Base-by-base conservation (phyloP, 768 basidiomycete species). In the Kwoniella newhampshirensis region DNA sequence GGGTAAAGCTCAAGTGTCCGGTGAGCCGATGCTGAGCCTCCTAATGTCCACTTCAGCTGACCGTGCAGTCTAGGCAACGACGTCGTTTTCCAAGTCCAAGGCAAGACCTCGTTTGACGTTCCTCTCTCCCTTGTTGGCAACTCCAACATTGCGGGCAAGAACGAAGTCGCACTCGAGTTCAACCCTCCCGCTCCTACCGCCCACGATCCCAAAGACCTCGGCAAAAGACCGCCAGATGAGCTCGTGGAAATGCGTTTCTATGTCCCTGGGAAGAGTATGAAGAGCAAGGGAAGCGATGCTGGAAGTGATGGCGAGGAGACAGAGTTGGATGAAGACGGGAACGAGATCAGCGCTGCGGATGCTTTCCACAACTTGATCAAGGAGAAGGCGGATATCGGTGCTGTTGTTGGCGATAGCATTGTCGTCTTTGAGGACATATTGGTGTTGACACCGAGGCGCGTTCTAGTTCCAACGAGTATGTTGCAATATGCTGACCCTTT, bases 121-220 rank as follows among this genome's bases (percentile, higher is more conserved):
- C 92, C 96, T 4, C 80, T 98, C 30, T 79, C 81, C 30, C 79
- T 86, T 60, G 91, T 98, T 44, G 88, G 89, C 65, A 99, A 99
- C 77, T 96, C 96, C 43, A 97, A 97, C 78, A 97, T 98, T 67
- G 91, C 91, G 12, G 91, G 91, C 20, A 89, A 90, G 60, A 93
- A 91, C 9, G 96, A 99, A 75, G 96, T 99, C n/a, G 91, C 96
- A 0, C 84, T 99, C n/a, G 96, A 99, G 74, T 96, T 98, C 72
- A 62, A 66, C 54, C 68, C 77, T 40, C 32, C 70, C 28, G 37
- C 57, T 15, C 51, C 64, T 17, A 50, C 45, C 45, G 44, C 12
- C 5, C 48, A 49, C 27, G 57, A 61, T 43, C 45, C 59, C 32
- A 71, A 60, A 40, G 50, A 66, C 60, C 77, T 17, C 68, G 80